phyloP scores from a whole-genome alignment of 345 rosid genomes.

The Kandelia obovata region DNA sequence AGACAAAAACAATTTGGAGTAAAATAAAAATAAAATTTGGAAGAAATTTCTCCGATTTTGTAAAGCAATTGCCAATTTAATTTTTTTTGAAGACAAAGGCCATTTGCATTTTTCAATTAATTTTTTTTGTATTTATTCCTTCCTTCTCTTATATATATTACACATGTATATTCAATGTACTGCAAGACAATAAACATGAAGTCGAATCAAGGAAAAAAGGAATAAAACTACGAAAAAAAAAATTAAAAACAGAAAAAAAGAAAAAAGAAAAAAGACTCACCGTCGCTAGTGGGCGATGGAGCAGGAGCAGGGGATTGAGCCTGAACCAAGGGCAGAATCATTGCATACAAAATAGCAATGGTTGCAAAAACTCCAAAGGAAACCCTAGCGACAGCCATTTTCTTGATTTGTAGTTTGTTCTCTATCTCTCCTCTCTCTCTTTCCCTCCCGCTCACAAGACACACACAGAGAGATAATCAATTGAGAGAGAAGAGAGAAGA shows the following conservation, averaged over 20 bases:
- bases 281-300: conserved; percentile 22
- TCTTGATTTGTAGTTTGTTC: background rate
- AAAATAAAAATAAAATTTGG: too few species aligned
- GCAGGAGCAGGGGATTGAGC: conserved; percentile 18
- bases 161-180: too few species aligned
- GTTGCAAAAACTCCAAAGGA: background rate
- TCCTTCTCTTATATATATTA: too few species aligned
- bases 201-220: background rate
- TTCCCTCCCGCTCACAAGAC: background rate
- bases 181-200: too few species aligned
- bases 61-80: too few species aligned
- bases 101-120: too few species aligned
- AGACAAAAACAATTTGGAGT: too few species aligned
- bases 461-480: conserved; percentile 13
- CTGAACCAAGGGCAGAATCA: conserved; percentile 12
- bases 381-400: conserved; percentile 1
- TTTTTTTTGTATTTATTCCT: too few species aligned
- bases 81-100: too few species aligned
- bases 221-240: background rate
- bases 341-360: conserved; percentile 5
- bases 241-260: background rate
- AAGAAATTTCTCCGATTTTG: too few species aligned
- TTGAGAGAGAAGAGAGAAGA: conserved; percentile 11
- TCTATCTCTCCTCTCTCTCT: conserved; percentile 7
- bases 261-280: background rate